Evolutionary conservation across 2,329 filamentous ascomycete genomes (phyloP).

Genomic region (Sclerotinia sclerotiorum): DNA sequence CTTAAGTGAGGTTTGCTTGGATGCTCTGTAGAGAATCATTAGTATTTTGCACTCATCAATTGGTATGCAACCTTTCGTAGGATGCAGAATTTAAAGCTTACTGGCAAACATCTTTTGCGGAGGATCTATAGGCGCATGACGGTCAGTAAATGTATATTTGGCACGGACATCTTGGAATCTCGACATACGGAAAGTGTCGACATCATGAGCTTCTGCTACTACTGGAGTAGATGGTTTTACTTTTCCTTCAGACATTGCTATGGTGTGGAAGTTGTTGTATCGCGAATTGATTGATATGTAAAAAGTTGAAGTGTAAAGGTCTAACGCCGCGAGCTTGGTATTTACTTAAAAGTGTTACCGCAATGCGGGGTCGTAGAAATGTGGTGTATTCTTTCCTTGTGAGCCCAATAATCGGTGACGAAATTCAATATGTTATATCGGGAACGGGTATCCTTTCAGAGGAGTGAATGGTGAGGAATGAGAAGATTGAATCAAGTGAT

Average conservation of each 20-base stretch:
- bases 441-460: not conserved
- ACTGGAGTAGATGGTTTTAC: constrained; percentile 50
- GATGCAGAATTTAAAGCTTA: constrained; percentile 45
- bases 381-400: constrained; percentile 4
- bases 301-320: not conserved
- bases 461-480: not conserved
- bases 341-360: not conserved
- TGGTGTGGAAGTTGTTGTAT: constrained; percentile 10
- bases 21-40: constrained; percentile 54
- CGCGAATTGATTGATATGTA: not conserved
- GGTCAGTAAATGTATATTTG: constrained; percentile 25
- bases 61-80: constrained; percentile 5
- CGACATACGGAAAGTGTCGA: constrained; percentile 68
- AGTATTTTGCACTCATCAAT: constrained; percentile 34
- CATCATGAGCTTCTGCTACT: constrained; percentile 72
- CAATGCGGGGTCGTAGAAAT: constrained; percentile 9
- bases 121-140: constrained; percentile 50
- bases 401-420: not conserved
- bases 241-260: constrained; percentile 48
- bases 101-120: constrained; percentile 67
- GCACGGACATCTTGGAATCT: constrained; percentile 9
- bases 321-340: not conserved
- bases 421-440: not conserved
- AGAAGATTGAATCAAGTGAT: not conserved
- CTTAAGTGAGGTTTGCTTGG: constrained; percentile 66